Conservation (phyloP, 176 grass and related monocot genomes). For the Juncus effusus region DNA sequence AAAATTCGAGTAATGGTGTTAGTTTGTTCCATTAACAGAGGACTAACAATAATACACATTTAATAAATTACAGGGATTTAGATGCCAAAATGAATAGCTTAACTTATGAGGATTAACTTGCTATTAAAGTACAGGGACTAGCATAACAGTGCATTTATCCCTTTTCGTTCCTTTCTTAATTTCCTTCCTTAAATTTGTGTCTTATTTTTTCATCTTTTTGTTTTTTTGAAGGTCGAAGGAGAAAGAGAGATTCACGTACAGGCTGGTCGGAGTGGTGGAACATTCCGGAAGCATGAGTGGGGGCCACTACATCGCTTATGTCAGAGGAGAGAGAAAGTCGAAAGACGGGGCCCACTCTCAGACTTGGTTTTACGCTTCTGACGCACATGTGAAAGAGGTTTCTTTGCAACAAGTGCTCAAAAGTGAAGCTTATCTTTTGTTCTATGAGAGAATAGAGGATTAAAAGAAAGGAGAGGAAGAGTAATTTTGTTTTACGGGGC, state of each 20-base stretch:
- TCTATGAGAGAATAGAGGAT: slow-evolving; percentile 58
- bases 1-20: too few relatives aligned
- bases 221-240: slow-evolving; percentile 48
- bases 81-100: too few relatives aligned
- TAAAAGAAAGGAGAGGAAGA: slow-evolving; percentile 11
- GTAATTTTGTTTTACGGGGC: slow-evolving; percentile 16
- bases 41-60: too few relatives aligned
- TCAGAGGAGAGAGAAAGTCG: slow-evolving; percentile 38
- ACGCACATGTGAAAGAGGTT: slow-evolving; percentile 39
- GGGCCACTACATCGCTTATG: slow-evolving; percentile 76
- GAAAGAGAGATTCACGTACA: slow-evolving; percentile 47
- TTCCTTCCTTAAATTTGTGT: not conserved
- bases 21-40: too few relatives aligned
- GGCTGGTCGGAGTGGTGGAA: slow-evolving; percentile 65
- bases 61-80: too few relatives aligned
- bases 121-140: too few relatives aligned
- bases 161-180: not conserved
- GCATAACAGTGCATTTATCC: too few relatives aligned
- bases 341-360: slow-evolving; percentile 17
- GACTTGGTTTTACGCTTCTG: slow-evolving; percentile 57
- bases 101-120: too few relatives aligned
- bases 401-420: slow-evolving; percentile 52
- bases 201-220: slow-evolving; percentile 14
- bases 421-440: slow-evolving; percentile 57
- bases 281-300: slow-evolving; percentile 62